Evolutionary conservation across 2,329 filamentous ascomycete genomes (phyloP), one percentile per base, ranked within the genome.

Genomic region (Verticillium longisporum): DNA sequence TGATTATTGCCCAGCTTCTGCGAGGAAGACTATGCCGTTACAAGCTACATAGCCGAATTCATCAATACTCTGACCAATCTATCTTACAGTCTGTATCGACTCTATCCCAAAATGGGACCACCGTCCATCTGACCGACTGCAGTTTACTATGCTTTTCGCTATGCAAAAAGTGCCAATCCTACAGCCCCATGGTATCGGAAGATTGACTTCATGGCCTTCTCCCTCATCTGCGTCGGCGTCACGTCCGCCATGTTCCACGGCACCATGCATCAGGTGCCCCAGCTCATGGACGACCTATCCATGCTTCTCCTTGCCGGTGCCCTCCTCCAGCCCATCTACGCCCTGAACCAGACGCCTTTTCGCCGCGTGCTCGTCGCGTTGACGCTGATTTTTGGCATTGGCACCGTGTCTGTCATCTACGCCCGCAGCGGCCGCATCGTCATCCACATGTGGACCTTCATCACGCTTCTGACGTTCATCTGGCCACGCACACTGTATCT

Each of bases 241-340:
- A 71, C 70, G 32, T 82, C 78, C 1, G 74, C 75, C 57, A 58
- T 74, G 11, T 81, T 77, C 66, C 79, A 81, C 64, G 78, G 77
- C 36, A 75, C 76, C 7, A 72, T 81, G 18, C 77, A 73, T 59
- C 76, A 78, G 57, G 68, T 68, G 1, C 68, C 77, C 6, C 74
- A 81, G 64, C 79, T 78, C 62, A 77, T 76, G 64, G 84, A 86
- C 65, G 83, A 87, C 66, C 72, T 86, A n/a, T 80, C 81, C 60
- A 86, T 85, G 83, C 77, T 85, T 34, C 70, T 82, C 13, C 76
- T 85, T 4, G 77, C 77, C 26, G 81, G 79, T 62, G 74, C 81
- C 0, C 75, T 86, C 60, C 73, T 86, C 5, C 80, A 83, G 56
- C 78, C 79, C 57, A 70, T 80, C 4, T 75, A 78, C 60, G 79